Base-by-base conservation (phyloP, 345 rosid genomes). In the Acer campestre region DNA sequence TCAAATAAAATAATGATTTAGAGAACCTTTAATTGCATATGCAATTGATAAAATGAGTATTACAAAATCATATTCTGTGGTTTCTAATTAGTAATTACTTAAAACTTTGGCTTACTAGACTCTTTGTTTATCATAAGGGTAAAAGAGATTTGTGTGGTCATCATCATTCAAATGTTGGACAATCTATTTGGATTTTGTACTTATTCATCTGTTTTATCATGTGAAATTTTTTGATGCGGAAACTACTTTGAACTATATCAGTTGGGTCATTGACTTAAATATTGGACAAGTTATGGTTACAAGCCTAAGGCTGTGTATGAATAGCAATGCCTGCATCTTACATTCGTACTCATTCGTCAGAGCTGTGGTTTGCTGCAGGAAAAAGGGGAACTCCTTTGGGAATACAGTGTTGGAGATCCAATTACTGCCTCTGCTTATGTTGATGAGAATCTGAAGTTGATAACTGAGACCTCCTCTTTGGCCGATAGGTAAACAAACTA, bases 371-470 rank as follows among this genome's bases (percentile, higher is more conserved):
- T 73, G 29, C 65, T 77, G 82, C 90, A 94, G 98, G 95, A 81
- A 84, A 88, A 80, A 0, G 98, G 98, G 35, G 75, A 82, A 68
- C 81, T 82, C 55, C 76, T 84, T 17, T 96, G 99, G 99, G 94
- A 90, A 77, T 79, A 89, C 71, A 67, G 85, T 77, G 88, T 90
- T 17, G 97, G 92, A 81, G 86, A 81, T 78, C 92, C 99, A 66
- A 86, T 94, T 70, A 92, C 95, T 23, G 89, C 97, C 69, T 92
- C 99, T 77, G 93, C 98, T 23, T 94, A 88, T 85, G 84, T 96
- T 7, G 97, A 96, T 75, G 97, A 96, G 81, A 87, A 90, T 85
- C 79, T 93, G 72, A 87, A 78, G 82, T 80, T 94, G 74, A 74
- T 70, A 18, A 81, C 90, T n/a, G 61, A 77, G 44, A 77, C 90